A percentile compares a stretch with the other conserved stretches of the same genome.
phyloP scores from a whole-genome alignment of 108 stramenopile species.

The Poteriospumella lacustris region DNA sequence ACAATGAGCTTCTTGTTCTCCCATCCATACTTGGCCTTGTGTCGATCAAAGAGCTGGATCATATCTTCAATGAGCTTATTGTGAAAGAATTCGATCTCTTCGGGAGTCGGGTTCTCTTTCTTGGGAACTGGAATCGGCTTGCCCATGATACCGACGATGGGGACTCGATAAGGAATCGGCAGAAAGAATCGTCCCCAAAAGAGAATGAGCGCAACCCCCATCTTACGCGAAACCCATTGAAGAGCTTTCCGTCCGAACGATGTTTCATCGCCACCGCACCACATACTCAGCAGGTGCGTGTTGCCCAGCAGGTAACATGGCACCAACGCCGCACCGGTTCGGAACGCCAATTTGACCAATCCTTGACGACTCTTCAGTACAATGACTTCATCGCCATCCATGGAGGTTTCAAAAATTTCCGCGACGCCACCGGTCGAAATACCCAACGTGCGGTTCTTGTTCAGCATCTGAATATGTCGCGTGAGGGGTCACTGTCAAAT shows the following conservation, averaged over 20 bases:
- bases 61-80: constrained; percentile 19
- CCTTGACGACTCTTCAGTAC: constrained; percentile 66
- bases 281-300: constrained; percentile 56
- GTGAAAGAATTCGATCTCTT: constrained; percentile 30
- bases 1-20: constrained; percentile 41
- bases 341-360: constrained; percentile 70
- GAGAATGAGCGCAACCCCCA: constrained; percentile 61
- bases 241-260: background rate
- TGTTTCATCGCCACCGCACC: constrained; percentile 20
- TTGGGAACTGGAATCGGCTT: constrained; percentile 20
- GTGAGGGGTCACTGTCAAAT: background rate
- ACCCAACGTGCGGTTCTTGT: constrained; percentile 34
- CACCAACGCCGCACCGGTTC: constrained; percentile 63
- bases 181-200: constrained; percentile 68
- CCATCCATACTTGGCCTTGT: constrained; percentile 43
- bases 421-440: constrained; percentile 74
- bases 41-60: constrained; percentile 29
- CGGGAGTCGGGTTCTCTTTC: constrained; percentile 33
- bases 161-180: constrained; percentile 64
- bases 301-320: constrained; percentile 75
- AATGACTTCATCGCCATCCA: constrained; percentile 54
- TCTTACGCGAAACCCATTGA: constrained; percentile 61
- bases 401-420: constrained; percentile 65
- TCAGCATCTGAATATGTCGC: background rate
- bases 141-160: constrained; percentile 12